phyloP scores from a whole-genome alignment of 1,284 basidiomycete genomes.

The Ceratobasidium papillatum region DNA sequence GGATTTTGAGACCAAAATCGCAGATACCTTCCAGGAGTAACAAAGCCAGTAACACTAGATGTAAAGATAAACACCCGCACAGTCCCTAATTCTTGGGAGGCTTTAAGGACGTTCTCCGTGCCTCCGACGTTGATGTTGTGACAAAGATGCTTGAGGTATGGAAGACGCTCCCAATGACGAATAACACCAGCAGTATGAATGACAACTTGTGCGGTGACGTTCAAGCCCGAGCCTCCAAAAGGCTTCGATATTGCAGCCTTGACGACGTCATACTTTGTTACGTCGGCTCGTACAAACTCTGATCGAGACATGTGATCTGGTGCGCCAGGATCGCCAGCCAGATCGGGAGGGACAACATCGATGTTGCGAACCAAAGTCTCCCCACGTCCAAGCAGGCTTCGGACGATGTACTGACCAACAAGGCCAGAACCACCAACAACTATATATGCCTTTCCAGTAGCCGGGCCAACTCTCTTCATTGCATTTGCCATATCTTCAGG shows the following conservation, averaged over 20 bases:
- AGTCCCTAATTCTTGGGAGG: conserved; percentile 17
- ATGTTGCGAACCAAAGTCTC: conserved; percentile 28
- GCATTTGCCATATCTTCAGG: conserved; percentile 24
- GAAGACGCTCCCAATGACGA: conserved; percentile 11
- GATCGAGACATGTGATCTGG: conserved; percentile 5
- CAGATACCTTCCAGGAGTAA: conserved; percentile 22
- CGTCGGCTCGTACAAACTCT: conserved; percentile 25
- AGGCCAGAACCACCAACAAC: conserved; percentile 24
- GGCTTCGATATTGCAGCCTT: conserved; percentile 16
- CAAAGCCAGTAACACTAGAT: conserved; percentile 1
- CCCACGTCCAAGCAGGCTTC: conserved; percentile 17
- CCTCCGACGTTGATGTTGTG: conserved; percentile 19
- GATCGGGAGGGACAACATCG: conserved; percentile 3
- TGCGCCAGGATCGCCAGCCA: neutral
- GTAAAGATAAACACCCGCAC: conserved; percentile 22
- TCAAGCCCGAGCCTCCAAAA: conserved; percentile 14
- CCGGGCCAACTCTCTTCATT: neutral
- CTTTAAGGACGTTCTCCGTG: conserved; percentile 27
- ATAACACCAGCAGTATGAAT: conserved; percentile 29
- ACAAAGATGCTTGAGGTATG: conserved; percentile 33
- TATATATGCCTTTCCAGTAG: conserved; percentile 23
- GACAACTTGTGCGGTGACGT: conserved; percentile 18
- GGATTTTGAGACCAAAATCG: neutral
- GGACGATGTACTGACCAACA: conserved; percentile 14
- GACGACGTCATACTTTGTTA: conserved; percentile 18